phyloP scores from a whole-genome alignment of 148 eudicot genomes.

The Vaccinium corymbosum region DNA sequence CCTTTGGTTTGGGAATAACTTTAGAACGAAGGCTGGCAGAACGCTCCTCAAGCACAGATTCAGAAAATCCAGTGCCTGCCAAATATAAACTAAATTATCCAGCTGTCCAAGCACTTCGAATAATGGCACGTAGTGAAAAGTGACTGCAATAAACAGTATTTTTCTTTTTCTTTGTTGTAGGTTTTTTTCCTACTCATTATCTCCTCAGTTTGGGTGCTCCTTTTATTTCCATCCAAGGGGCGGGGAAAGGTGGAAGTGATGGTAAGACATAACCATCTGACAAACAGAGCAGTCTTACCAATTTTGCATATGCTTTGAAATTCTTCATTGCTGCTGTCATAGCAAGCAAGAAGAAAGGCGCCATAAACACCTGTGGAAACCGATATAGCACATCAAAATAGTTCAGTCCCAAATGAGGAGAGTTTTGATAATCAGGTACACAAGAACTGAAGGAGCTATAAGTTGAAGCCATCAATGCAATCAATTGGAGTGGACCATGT shows the following conservation, averaged over 20 bases:
- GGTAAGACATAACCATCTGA: neutral
- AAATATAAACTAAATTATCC: slow-evolving; percentile 17
- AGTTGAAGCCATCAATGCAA: neutral
- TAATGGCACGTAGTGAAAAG: neutral
- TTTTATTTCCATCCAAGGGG: neutral
- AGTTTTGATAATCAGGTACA: neutral
- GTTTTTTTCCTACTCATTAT: too few relatives aligned
- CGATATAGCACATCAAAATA: slow-evolving; percentile 13
- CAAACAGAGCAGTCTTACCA: slow-evolving; percentile 36
- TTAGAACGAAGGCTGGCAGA: slow-evolving; percentile 77
- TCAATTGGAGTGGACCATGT: neutral
- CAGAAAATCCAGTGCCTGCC: slow-evolving; percentile 90
- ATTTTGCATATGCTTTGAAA: slow-evolving; percentile 95
- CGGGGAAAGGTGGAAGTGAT: neutral
- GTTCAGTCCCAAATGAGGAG: neutral
- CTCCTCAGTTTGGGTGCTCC: neutral
- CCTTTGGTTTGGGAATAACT: slow-evolving; percentile 87
- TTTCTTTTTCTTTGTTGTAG: too few relatives aligned
- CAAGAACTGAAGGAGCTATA: neutral
- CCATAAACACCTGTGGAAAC: slow-evolving; percentile 72
- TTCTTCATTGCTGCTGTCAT: slow-evolving; percentile 78
- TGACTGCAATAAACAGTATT: neutral
- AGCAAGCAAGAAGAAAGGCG: slow-evolving; percentile 96
- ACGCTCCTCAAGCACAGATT: slow-evolving; percentile 72
- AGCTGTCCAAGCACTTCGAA: slow-evolving; percentile 27